Base-by-base conservation (phyloP, 208 protist genomes). In the Wallacemonas collosoma region DNA sequence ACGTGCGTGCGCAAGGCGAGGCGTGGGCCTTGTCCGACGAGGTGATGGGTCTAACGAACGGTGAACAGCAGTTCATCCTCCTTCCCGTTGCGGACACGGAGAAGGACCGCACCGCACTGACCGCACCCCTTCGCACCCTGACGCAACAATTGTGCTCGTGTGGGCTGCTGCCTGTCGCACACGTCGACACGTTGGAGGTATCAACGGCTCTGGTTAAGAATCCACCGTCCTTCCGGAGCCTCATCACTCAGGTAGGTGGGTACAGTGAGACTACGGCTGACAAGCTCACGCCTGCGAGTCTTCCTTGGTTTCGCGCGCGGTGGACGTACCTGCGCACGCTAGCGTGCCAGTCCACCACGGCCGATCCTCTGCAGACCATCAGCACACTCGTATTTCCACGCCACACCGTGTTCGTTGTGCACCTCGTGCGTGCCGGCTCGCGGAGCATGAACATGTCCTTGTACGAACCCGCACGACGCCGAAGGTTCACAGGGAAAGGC, bases 351-450 rank as follows among this genome's bases (percentile, higher is more conserved):
- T 70, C 76, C 4, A 72, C 62, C 11, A 48, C 83, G 2, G 81
- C 68, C 9, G 91, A 96, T 69, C 88, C 91, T 15, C 65, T 90
- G 43, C 60, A 68, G 47, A 80, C 83, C 0, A 67, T 96, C 38
- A 83, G 72, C 56, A 56, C 64, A 4, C 73, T 80, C 68, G 61
- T 96, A 3, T 67, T 82, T 12, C 91, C 91, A 7, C 82, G 75
- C 9, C 85, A 77, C 61, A 75, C 87, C 40, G 84, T 96, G 8
- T 90, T 86, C 55, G 79, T 96, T 3, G 80, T 96, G n/a, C 91
- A 96, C 62, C 72, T 96, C n/a, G 91, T 96, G 17, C 82, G 79
- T 2, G 80, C 88, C 0, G 91, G 91, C 26, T 82, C 88, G 38
- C 86, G 84, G 4, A 84, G 83, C 44, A 79, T 96, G 36, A 93